Base-by-base conservation (phyloP, 208 protist genomes). In the Leishmania guyanensis region DNA sequence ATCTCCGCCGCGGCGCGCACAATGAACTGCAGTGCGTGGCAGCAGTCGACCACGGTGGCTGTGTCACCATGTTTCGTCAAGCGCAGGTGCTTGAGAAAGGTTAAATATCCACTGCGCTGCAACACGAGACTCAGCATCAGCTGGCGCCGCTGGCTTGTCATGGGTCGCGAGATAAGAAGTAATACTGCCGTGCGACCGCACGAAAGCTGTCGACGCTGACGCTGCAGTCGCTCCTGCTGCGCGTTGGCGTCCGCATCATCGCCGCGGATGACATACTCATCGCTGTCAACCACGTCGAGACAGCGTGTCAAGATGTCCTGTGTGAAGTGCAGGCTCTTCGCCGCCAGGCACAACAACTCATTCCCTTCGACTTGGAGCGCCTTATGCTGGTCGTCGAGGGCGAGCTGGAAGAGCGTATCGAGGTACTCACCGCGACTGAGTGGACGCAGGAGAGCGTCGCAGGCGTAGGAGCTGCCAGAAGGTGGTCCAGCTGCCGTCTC, bases 231-330 rank as follows among this genome's bases (percentile, higher is more conserved):
- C 12, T 73, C 12, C 51, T 36, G 64, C 26, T 74, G n/a, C 29
- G 43, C 43, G 39, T 48, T 62, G n/a, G 66, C 75, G 39, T 58
- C 76, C 6, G 84, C 85, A 29, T 93, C 85, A 16, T 88, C 82
- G 14, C 79, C 76, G 10, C 85, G 84, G 77, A 97, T 91, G 10
- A 75, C 81, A 54, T 93, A 83, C 12, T 82, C 70, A 75, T 96
- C 90, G 60, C 95, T 91, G 66, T 98, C 92, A 10, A 98, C 79
- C 17, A 91, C 85, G 48, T 97, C 94, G 65, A 98, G 82, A 84
- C 90, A 94, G 6, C 86, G 85, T 9, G 82, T 90, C 29, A 98
- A 87, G 16, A 95, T 90, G 22, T 79, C 77, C 14, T 81, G 86
- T n/a, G 90, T 92, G 66, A 98, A 82, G 5, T 84, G 76, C 72